These are phyloP conservation scores for Pseudonitzschia pungens DNA, from an alignment of 108 stramenopile genomes.

Conservation along the genomic window DNA sequence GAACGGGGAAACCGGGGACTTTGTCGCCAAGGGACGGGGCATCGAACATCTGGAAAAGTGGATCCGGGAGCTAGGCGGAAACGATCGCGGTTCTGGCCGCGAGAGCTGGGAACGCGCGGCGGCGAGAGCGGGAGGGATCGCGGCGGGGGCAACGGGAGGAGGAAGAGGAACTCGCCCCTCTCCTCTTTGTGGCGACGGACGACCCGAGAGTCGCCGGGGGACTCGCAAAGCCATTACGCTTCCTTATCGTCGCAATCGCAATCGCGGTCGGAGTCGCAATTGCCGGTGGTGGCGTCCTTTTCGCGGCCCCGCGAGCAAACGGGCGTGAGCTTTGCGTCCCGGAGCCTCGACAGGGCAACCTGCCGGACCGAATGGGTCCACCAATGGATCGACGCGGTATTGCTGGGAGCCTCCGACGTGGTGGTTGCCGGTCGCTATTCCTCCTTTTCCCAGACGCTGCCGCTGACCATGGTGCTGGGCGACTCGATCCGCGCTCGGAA, in stretches of 20 bases:
- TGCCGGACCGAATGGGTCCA: conserved; percentile 45
- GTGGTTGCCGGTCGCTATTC: conserved; percentile 41
- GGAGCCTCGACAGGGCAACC: conserved; percentile 15
- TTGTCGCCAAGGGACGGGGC: conserved; percentile 36
- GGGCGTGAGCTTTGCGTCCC: conserved; percentile 17
- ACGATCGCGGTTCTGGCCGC: neutral
- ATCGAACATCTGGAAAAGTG: conserved; percentile 6
- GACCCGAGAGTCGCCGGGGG: conserved; percentile 34
- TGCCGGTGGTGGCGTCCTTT: conserved; percentile 28
- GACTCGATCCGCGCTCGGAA: neutral
- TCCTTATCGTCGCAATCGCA: too few relatives aligned
- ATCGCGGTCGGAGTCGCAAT: conserved; percentile 12
- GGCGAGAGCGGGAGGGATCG: neutral
- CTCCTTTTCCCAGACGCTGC: conserved; percentile 50
- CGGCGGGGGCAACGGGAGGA: neutral
- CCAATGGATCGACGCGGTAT: conserved; percentile 40
- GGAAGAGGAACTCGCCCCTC: neutral
- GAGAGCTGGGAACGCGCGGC: neutral
- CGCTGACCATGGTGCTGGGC: conserved; percentile 46
- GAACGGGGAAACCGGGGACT: conserved; percentile 55
- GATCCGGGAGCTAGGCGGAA: neutral
- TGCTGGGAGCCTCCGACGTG: conserved; percentile 50
- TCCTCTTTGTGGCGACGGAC: conserved; percentile 57
- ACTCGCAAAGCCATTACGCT: conserved; percentile 31
- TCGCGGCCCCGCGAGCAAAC: too few relatives aligned